Conservation (phyloP, 306 rosid genomes). For the Cicer bijugum region DNA sequence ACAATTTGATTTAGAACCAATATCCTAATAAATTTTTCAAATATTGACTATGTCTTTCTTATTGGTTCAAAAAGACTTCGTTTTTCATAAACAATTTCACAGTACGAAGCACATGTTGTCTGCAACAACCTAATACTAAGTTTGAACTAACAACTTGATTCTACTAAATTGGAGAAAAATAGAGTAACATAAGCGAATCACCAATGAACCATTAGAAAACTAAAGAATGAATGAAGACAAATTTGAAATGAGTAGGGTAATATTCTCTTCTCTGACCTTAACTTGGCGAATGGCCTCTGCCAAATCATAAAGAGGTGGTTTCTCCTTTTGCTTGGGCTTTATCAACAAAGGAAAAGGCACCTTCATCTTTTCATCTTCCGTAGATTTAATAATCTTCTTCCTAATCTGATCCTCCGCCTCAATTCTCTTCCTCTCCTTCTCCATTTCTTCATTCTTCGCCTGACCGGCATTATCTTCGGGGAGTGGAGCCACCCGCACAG, state of each 20-base stretch:
- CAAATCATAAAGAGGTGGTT: slow-evolving; percentile 70
- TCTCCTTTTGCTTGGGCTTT: slow-evolving; percentile 71
- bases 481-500: slow-evolving; percentile 73
- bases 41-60: not conserved
- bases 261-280: slow-evolving; percentile 57
- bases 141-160: slow-evolving; percentile 35
- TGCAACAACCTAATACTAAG: slow-evolving; percentile 15
- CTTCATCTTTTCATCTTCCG: slow-evolving; percentile 59
- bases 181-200: slow-evolving; percentile 1
- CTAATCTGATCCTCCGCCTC: slow-evolving; percentile 53
- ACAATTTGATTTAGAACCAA: too few species aligned
- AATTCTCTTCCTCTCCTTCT: slow-evolving; percentile 59
- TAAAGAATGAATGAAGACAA: not conserved
- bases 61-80: not conserved
- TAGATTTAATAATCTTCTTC: slow-evolving; percentile 52
- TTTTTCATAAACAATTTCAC: slow-evolving; percentile 7
- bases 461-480: slow-evolving; percentile 64
- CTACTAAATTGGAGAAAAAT: not conserved
- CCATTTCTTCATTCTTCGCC: slow-evolving; percentile 41
- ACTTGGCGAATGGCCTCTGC: slow-evolving; percentile 80
- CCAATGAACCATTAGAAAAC: not conserved
- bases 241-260: not conserved
- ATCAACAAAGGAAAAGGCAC: slow-evolving; percentile 78
- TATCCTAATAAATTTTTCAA: not conserved
- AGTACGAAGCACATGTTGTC: not conserved